A percentile compares a stretch with the other conserved stretches of the same genome.
Evolutionary conservation across 805 yeast species (phyloP).

Genomic region (Pichia phayaonensis): DNA sequence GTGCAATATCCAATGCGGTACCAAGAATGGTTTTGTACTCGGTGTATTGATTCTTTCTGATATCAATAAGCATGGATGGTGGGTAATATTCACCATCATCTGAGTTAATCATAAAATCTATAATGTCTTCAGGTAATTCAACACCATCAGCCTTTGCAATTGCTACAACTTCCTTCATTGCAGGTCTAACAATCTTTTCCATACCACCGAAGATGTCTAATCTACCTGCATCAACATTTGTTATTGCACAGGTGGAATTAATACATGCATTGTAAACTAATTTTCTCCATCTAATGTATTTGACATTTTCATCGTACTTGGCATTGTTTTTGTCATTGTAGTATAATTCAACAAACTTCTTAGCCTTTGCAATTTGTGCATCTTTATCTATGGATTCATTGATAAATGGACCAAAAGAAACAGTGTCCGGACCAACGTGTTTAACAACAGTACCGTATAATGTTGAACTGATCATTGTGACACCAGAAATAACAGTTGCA

Average conservation of each 20-base stretch:
- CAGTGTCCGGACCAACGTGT: conserved; percentile 30
- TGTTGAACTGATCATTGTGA: conserved; percentile 31
- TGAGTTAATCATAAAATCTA: conserved; percentile 33
- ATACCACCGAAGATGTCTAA: conserved; percentile 25
- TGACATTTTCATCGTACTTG: conserved; percentile 29
- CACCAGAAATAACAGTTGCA: conserved; percentile 33
- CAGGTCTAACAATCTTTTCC: conserved; percentile 29
- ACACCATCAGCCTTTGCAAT: conserved; percentile 44
- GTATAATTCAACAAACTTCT: conserved; percentile 29
- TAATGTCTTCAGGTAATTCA: conserved; percentile 26
- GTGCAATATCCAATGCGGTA: conserved; percentile 30
- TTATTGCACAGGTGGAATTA: conserved; percentile 38
- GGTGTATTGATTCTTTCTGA: conserved; percentile 33
- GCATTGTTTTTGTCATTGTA: conserved; percentile 25
- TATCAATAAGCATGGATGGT: conserved; percentile 44
- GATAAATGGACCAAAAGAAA: conserved; percentile 31
- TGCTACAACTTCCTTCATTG: conserved; percentile 36
- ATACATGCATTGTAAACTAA: conserved; percentile 41
- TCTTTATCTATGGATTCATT: conserved; percentile 23
- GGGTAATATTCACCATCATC: conserved; percentile 34
- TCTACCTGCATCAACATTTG: conserved; percentile 34
- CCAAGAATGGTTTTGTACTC: conserved; percentile 40
- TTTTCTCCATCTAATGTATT: conserved; percentile 39
- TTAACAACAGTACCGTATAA: conserved; percentile 25
- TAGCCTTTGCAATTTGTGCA: conserved; percentile 25